Evolutionary conservation across 805 yeast genomes (phyloP).

Genomic region (Lipomyces kockii): DNA sequence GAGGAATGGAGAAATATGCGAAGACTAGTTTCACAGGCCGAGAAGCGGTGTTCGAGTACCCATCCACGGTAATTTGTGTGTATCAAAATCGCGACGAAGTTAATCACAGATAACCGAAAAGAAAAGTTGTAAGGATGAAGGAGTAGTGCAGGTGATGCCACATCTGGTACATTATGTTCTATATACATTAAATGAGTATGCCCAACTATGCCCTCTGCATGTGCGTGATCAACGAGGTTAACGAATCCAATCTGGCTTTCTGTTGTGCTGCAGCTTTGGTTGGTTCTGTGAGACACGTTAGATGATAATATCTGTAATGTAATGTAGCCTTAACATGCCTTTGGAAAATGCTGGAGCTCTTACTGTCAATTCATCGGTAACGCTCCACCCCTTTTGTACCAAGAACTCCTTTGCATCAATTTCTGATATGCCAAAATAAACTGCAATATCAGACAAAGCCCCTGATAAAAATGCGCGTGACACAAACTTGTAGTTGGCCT

Average conservation of each 20-base stretch:
- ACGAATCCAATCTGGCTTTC: constrained; percentile 3
- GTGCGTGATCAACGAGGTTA: constrained; percentile 11
- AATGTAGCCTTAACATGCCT: background rate
- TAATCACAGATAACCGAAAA: background rate
- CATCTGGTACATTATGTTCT: background rate
- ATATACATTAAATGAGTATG: background rate
- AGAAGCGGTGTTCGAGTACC: background rate
- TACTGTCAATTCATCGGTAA: background rate
- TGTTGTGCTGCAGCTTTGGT: background rate
- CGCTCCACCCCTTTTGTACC: constrained; percentile 9
- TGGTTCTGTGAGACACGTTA: background rate
- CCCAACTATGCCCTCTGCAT: constrained; percentile 2
- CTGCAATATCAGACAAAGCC: background rate
- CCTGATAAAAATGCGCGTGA: constrained; percentile 10
- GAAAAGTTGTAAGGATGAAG: background rate
- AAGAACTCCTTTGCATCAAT: constrained; percentile 1
- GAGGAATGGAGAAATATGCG: constrained; percentile 31
- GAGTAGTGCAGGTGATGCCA: background rate
- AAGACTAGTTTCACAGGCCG: constrained; percentile 14
- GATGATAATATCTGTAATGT: too few relatives aligned
- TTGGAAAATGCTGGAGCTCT: background rate
- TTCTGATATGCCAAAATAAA: constrained; percentile 14
- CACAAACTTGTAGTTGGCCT: constrained; percentile 10
- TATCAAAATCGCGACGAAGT: background rate
- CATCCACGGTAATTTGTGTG: background rate